Evolutionary conservation across 2,329 filamentous ascomycete genomes (phyloP).

Genomic region (Fusarium sp.): DNA sequence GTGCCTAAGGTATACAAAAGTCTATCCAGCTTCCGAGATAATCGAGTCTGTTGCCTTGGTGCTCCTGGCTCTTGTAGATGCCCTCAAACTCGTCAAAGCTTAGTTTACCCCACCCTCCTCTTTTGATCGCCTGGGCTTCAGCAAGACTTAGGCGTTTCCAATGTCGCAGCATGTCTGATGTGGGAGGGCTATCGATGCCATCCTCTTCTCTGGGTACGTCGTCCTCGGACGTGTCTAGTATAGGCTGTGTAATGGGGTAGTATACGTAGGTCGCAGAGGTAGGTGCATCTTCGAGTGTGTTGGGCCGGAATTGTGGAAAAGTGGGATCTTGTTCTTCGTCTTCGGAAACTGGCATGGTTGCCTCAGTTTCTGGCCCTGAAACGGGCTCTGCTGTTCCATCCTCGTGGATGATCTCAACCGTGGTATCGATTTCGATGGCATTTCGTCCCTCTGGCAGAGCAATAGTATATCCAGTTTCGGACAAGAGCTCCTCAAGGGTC

Average conservation of each 20-base stretch:
- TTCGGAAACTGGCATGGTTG: slow-evolving; percentile 6
- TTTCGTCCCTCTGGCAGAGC: slow-evolving; percentile 45
- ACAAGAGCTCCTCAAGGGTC: slow-evolving; percentile 51
- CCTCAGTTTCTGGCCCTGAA: slow-evolving; percentile 28
- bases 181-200: slow-evolving; percentile 35
- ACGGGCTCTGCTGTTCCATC: slow-evolving; percentile 28
- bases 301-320: slow-evolving; percentile 74
- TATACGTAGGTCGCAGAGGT: slow-evolving; percentile 15
- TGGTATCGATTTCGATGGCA: slow-evolving; percentile 46
- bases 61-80: slow-evolving; percentile 75
- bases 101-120: slow-evolving; percentile 83
- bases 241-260: slow-evolving; percentile 36
- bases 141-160: slow-evolving; percentile 69
- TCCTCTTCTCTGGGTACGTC: slow-evolving; percentile 9
- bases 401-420: slow-evolving; percentile 38
- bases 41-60: slow-evolving; percentile 71
- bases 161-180: slow-evolving; percentile 49
- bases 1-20: slow-evolving; percentile 69
- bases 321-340: slow-evolving; percentile 66
- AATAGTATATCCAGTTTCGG: slow-evolving; percentile 56
- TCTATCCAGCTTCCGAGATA: slow-evolving; percentile 95
- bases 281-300: slow-evolving; percentile 49
- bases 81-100: slow-evolving; percentile 82
- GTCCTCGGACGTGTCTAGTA: background rate
- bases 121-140: slow-evolving; percentile 72